These are phyloP conservation scores for Suillus americanus DNA, from an alignment of 768 basidiomycete genomes.

Conservation along the genomic window DNA sequence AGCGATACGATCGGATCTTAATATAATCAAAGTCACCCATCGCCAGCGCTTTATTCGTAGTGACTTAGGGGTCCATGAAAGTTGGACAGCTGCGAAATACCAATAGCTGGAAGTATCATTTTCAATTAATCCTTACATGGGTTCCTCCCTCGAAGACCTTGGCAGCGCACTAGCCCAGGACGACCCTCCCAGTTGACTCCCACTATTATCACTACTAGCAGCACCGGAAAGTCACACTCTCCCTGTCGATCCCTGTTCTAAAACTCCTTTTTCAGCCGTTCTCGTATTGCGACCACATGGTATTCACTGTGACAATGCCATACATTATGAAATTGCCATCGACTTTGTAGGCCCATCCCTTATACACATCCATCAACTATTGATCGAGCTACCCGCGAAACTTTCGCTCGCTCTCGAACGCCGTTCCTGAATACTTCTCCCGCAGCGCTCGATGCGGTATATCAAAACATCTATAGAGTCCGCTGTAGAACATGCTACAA, in stretches of 20 bases:
- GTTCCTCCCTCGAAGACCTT: not conserved
- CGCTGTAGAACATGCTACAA: not conserved
- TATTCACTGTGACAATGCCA: not conserved
- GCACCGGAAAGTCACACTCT: not conserved
- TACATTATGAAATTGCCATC: not conserved
- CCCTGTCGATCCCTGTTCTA: not conserved
- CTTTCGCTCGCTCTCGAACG: not conserved
- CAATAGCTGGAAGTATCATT: not conserved
- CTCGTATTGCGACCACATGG: not conserved
- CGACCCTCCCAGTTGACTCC: not conserved
- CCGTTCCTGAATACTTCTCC: not conserved
- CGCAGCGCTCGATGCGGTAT: not conserved
- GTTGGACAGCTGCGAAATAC: not conserved
- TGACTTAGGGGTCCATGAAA: not conserved
- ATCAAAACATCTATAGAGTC: not conserved
- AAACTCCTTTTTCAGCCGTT: not conserved
- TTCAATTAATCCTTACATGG: not conserved
- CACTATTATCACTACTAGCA: not conserved
- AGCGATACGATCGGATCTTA: not conserved
- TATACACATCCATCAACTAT: not conserved
- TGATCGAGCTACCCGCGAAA: conserved; percentile 4
- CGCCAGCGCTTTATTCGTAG: no score
- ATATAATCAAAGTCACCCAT: not conserved
- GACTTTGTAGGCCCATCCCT: not conserved
- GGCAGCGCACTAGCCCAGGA: not conserved